Base-by-base conservation (phyloP, 495 filamentous ascomycete genomes). In the Tuber brumale region DNA sequence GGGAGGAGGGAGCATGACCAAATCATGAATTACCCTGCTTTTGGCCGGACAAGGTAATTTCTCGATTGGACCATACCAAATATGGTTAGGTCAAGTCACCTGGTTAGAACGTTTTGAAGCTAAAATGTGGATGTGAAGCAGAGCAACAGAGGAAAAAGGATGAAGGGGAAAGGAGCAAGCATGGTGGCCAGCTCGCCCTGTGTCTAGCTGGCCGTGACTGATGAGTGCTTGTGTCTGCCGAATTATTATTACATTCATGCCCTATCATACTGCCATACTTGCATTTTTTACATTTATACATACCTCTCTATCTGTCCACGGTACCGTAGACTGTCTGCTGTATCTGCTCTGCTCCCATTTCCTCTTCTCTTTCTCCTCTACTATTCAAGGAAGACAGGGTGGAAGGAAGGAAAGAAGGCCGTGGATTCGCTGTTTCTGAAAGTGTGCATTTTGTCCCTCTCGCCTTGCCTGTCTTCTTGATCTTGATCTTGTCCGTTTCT, bases 1-100 rank as follows among this genome's bases (percentile, higher is more conserved):
- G 37, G 2, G 48, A 12, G 8, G 21, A 31, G 72, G 43, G 51
- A 48, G 74, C 71, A 69, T 80, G 78, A 80, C 72, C 77, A 77
- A 66, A 48, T 44, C 76, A 79, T 35, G 73, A 75, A 80, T 80
- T 80, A 80, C 78, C 78, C 78, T 80, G 77, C 78, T 80, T 80
- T 79, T 80, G 78, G 66, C 78, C 73, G 73, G 73, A 76, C 71
- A 72, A 72, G 78, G 78, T 70, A 79, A 76, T 79, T 75, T 48
- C 16, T 79, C 78, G 78, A 79, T 71, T 80, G 76, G 78, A 80
- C 78, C 39, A 80, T 80, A 79, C 78, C 73, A 35, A 69, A 79
- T 74, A 43, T 72, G 69, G 78, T 71, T 80, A 79, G 78, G 44
- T 45, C 71, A 73, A 31, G 72, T 66, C 57, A 66, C 57, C 57